Conservation (phyloP, 2,329 filamentous ascomycete genomes). For the Nakataea oryzae region DNA sequence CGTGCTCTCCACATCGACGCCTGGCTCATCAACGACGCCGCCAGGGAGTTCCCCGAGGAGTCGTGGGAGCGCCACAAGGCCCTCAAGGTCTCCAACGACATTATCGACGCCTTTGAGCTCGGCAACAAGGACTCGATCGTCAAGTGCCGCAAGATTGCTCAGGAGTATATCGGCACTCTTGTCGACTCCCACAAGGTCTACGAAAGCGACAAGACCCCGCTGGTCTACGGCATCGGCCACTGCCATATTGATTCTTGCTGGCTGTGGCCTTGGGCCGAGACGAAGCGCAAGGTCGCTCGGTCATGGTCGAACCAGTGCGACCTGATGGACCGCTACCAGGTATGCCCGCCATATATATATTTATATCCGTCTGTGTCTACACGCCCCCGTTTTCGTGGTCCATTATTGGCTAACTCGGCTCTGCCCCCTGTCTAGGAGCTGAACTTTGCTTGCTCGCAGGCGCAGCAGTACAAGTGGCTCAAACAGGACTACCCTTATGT, state of each 20-base stretch:
- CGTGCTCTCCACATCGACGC: slow-evolving; percentile 81
- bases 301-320: slow-evolving; percentile 97
- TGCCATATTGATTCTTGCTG: slow-evolving; percentile 98
- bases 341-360: neutral
- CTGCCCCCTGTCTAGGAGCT: slow-evolving; percentile 43
- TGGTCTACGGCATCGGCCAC: slow-evolving; percentile 85
- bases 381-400: no score
- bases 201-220: slow-evolving; percentile 57
- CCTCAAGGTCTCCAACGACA: slow-evolving; percentile 69
- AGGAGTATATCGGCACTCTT: slow-evolving; percentile 69
- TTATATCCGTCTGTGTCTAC: neutral
- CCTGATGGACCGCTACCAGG: slow-evolving; percentile 77
- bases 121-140: slow-evolving; percentile 69
- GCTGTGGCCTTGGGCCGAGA: slow-evolving; percentile 98
- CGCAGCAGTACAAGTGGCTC: slow-evolving; percentile 97
- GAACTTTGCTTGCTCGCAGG: slow-evolving; percentile 84
- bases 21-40: slow-evolving; percentile 91
- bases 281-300: slow-evolving; percentile 87
- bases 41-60: slow-evolving; percentile 79
- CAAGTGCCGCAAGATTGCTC: slow-evolving; percentile 72
- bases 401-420: neutral
- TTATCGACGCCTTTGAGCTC: slow-evolving; percentile 83
- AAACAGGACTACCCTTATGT: slow-evolving; percentile 80
- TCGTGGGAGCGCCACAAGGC: slow-evolving; percentile 86
- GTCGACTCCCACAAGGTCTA: slow-evolving; percentile 82